These are phyloP conservation scores for Canna indica DNA, from an alignment of 176 grass and related monocot genomes.

Conservation along the genomic window DNA sequence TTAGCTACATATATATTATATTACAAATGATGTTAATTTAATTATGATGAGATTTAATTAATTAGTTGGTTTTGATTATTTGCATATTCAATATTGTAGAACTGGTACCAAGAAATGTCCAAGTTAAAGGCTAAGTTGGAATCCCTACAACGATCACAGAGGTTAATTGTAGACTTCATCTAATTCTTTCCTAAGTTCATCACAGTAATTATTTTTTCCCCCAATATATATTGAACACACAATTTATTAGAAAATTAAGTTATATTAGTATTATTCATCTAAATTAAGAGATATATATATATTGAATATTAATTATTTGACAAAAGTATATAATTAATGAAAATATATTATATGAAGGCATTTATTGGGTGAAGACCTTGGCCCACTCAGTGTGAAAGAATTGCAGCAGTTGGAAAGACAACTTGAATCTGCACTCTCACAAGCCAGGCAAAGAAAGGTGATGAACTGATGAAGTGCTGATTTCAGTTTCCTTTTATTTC, in stretches of 20 bases:
- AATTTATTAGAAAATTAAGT: too few species aligned
- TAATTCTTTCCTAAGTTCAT: background rate
- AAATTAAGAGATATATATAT: too few species aligned
- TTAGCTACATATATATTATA: too few species aligned
- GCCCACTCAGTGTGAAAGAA: conserved; percentile 86
- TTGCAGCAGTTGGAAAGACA: conserved; percentile 88
- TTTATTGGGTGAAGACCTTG: conserved; percentile 93
- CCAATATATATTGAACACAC: too few species aligned
- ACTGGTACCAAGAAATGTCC: conserved; percentile 90
- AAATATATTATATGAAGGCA: conserved; percentile 34
- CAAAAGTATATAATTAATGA: background rate
- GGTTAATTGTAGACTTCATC: conserved; percentile 19
- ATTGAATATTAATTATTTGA: too few species aligned
- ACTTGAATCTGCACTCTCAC: conserved; percentile 77
- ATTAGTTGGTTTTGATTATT: too few species aligned
- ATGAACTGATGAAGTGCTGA: background rate
- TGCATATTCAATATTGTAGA: too few species aligned
- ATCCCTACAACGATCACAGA: conserved; percentile 76
- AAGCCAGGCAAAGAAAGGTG: conserved; percentile 79
- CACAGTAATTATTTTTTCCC: background rate
- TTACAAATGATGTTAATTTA: too few species aligned
- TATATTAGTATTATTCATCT: too few species aligned
- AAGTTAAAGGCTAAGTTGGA: conserved; percentile 86
- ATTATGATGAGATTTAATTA: too few species aligned
- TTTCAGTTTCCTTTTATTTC: background rate